Conservation (phyloP, 1,284 basidiomycete genomes). For the Moesziomyces parantarcticus region DNA sequence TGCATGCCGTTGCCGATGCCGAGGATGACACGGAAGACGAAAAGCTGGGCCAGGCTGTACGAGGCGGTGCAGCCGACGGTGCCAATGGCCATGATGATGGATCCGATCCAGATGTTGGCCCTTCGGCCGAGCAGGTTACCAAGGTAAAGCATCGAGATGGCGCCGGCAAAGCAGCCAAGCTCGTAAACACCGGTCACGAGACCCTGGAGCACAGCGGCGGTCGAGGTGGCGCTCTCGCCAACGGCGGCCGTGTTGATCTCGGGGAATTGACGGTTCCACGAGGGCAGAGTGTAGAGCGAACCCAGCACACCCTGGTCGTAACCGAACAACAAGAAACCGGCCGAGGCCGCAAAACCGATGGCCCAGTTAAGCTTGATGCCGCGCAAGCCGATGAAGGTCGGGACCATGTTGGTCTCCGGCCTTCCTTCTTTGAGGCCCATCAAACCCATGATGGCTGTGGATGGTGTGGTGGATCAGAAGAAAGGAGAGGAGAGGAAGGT, state of each 20-base stretch:
- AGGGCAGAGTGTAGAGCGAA: conserved; percentile 59
- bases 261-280: conserved; percentile 57
- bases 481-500: neutral
- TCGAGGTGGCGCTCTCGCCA: conserved; percentile 28
- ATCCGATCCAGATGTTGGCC: conserved; percentile 63
- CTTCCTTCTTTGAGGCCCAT: conserved; percentile 30
- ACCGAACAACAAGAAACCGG: conserved; percentile 65
- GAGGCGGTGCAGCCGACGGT: conserved; percentile 56
- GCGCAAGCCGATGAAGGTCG: conserved; percentile 52
- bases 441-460: conserved; percentile 29
- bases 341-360: conserved; percentile 62
- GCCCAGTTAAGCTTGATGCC: conserved; percentile 55
- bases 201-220: conserved; percentile 55
- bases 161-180: conserved; percentile 62
- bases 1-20: conserved; percentile 67
- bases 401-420: conserved; percentile 47
- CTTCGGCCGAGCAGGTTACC: conserved; percentile 63
- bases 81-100: conserved; percentile 59
- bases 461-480: neutral
- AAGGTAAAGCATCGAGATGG: conserved; percentile 61
- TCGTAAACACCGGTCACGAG: conserved; percentile 64
- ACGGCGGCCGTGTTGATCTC: conserved; percentile 48
- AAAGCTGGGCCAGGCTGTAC: conserved; percentile 54
- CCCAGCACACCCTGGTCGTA: conserved; percentile 67
- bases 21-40: conserved; percentile 62